phyloP scores from a whole-genome alignment of 805 yeast genomes.

The Nakazawaea peltata region DNA sequence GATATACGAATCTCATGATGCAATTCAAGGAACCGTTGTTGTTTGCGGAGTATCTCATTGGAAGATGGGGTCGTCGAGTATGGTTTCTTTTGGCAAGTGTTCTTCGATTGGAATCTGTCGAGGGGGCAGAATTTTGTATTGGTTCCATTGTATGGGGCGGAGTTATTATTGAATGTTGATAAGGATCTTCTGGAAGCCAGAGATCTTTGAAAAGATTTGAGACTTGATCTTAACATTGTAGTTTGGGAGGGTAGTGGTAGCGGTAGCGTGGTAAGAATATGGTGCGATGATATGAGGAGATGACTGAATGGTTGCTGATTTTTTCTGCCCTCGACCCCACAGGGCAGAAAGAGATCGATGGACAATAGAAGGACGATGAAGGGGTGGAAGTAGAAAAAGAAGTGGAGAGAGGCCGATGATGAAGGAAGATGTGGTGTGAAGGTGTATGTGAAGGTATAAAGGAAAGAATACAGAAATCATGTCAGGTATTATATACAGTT shows the following conservation, averaged over 20 bases:
- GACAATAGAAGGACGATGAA: too few species aligned
- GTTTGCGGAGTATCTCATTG: background rate
- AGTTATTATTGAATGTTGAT: slow-evolving; percentile 4
- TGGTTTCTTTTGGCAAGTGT: background rate
- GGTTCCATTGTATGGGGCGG: background rate
- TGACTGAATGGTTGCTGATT: background rate
- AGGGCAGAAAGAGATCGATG: too few species aligned
- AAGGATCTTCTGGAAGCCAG: slow-evolving; percentile 1
- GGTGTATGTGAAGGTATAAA: too few species aligned
- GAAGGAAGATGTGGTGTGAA: too few species aligned
- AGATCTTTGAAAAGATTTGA: slow-evolving; percentile 3
- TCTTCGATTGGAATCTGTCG: background rate
- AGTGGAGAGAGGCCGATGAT: too few species aligned
- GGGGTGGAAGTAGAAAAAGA: too few species aligned
- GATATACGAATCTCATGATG: slow-evolving; percentile 49
- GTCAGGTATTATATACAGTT: too few species aligned
- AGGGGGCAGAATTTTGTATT: background rate
- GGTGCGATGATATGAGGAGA: background rate
- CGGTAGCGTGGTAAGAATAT: too few species aligned
- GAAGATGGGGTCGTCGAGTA: background rate
- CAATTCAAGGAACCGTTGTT: slow-evolving; percentile 3
- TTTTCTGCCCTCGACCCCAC: too few species aligned
- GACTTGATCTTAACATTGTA: slow-evolving; percentile 2
- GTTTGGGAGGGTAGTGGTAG: background rate
- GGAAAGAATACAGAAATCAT: too few species aligned